A percentile compares a stretch with the other conserved stretches of the same genome.
Evolutionary conservation across 768 basidiomycete species (phyloP).

Genomic region (Boletellus sp.): DNA sequence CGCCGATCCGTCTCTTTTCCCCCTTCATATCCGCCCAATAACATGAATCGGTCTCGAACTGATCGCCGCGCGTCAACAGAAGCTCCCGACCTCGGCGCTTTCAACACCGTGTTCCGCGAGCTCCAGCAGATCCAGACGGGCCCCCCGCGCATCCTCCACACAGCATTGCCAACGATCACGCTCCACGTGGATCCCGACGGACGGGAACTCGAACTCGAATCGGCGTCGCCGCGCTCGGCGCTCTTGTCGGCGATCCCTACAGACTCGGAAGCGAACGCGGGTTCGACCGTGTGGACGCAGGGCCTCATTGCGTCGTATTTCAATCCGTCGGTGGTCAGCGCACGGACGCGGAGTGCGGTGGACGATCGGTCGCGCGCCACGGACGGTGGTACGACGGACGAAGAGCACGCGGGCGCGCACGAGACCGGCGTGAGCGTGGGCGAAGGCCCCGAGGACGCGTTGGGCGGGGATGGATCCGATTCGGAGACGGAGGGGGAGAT

Average conservation of each 20-base stretch:
- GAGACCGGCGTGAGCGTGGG: not conserved
- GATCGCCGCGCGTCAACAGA: slow-evolving; percentile 33
- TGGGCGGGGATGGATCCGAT: slow-evolving; percentile 22
- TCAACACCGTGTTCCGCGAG: slow-evolving; percentile 66
- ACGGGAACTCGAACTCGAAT: slow-evolving; percentile 23
- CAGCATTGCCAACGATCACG: slow-evolving; percentile 10
- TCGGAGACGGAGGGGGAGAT: slow-evolving; percentile 39
- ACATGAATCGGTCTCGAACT: not conserved
- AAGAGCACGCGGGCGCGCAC: slow-evolving; percentile 4
- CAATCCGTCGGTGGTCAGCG: slow-evolving; percentile 29
- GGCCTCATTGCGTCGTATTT: slow-evolving; percentile 58
- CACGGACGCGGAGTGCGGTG: slow-evolving; percentile 22
- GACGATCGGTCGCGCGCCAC: slow-evolving; percentile 26
- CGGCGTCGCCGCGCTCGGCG: slow-evolving; percentile 27
- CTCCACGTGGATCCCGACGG: slow-evolving; percentile 18
- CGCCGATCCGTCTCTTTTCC: not conserved
- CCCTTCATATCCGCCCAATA: slow-evolving; percentile 13
- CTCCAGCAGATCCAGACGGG: slow-evolving; percentile 54
- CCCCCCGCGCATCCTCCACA: slow-evolving; percentile 26
- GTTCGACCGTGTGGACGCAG: slow-evolving; percentile 66
- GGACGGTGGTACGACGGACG: slow-evolving; percentile 19
- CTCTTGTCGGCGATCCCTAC: slow-evolving; percentile 24
- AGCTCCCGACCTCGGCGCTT: slow-evolving; percentile 71
- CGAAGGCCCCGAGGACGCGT: slow-evolving; percentile 8
- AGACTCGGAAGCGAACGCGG: slow-evolving; percentile 39